Evolutionary conservation across 495 filamentous ascomycete genomes (phyloP).

Genomic region (Neurospora intermedia): DNA sequence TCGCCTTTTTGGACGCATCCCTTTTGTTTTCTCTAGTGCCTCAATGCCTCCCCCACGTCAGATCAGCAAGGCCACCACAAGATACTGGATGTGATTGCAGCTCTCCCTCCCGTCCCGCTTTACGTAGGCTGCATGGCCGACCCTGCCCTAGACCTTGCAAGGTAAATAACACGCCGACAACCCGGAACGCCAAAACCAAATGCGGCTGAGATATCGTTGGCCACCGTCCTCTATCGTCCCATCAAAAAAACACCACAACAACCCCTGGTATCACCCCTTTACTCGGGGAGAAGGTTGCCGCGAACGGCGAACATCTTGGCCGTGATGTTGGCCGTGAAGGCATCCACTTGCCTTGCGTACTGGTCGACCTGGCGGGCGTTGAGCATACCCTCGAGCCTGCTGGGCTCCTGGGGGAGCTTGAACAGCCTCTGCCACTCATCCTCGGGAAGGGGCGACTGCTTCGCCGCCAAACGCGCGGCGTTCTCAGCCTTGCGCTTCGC

Average conservation of each 20-base stretch:
- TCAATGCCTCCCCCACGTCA: not conserved
- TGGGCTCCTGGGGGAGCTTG: slow-evolving; percentile 92
- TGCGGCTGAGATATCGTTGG: slow-evolving; percentile 15
- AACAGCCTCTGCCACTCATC: slow-evolving; percentile 97
- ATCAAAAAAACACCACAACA: slow-evolving; percentile 5
- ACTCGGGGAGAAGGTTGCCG: slow-evolving; percentile 50
- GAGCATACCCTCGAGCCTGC: slow-evolving; percentile 80
- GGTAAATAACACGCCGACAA: slow-evolving; percentile 16
- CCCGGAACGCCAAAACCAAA: slow-evolving; percentile 25
- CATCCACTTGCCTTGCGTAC: slow-evolving; percentile 93
- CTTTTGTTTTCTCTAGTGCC: not conserved
- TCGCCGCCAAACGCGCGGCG: slow-evolving; percentile 66
- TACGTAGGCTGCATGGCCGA: slow-evolving; percentile 7
- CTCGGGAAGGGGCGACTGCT: slow-evolving; percentile 82
- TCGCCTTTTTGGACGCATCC: not conserved
- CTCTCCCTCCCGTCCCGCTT: not conserved
- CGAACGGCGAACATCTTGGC: slow-evolving; percentile 98
- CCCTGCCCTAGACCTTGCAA: slow-evolving; percentile 9
- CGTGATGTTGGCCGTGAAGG: slow-evolving; percentile 82
- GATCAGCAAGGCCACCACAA: not conserved
- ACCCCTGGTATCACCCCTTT: slow-evolving; percentile 9
- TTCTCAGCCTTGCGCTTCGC: slow-evolving; percentile 93
- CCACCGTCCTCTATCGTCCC: slow-evolving; percentile 6
- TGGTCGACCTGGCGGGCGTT: slow-evolving; percentile 95
- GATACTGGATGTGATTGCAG: not conserved